Evolutionary conservation across 495 filamentous ascomycete genomes (phyloP), one percentile per base, ranked within the genome.

Genomic region (Cryomyces minteri): DNA sequence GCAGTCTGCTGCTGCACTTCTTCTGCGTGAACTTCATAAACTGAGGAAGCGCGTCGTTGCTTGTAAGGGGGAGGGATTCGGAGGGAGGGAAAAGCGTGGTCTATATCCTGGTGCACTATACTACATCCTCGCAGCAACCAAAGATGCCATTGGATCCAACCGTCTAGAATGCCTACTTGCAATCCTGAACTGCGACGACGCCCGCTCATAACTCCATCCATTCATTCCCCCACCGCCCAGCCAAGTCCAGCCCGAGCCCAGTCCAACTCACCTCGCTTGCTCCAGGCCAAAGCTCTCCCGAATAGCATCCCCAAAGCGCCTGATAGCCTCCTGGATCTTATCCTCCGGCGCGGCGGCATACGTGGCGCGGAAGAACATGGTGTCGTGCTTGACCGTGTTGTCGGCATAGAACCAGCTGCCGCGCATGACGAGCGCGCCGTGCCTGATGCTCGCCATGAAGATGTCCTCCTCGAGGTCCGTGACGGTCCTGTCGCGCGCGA

Each of bases 1-100:
- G 87, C 56, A 94, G 86, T 59, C 56, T 98, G 61, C 82, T 98
- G 56, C 65, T 98, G 62, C 90, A 98, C 69, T 93, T 96, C 69
- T 96, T 98, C 72, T 98, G 90, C 65, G 80, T 95, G 54, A 96
- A 98, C 69, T 98, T 98, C 62, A 96, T 98, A 67, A 98, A 98
- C 72, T 96, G 66, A 40, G 33, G 45, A 6, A 25, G 18, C 18
- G 18, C 18, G 18, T 25, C 18, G 18, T 25, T 25, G 18, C 18
- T 25, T 2, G 18, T 25, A 25, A 25, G 18, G 18, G 18, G 18
- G 18, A 25, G 18, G 18, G 18, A 25, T 2, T 25, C 18, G 18
- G 18, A 25, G 18, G 18, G 18, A 25, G 18, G 18, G 18, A 25
- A 25, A 25, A 25, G 18, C 18, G 18, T 25, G 18, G 18, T 25